Base-by-base conservation (phyloP, 441 rosid genomes). In the Theobroma grandiflorum region DNA sequence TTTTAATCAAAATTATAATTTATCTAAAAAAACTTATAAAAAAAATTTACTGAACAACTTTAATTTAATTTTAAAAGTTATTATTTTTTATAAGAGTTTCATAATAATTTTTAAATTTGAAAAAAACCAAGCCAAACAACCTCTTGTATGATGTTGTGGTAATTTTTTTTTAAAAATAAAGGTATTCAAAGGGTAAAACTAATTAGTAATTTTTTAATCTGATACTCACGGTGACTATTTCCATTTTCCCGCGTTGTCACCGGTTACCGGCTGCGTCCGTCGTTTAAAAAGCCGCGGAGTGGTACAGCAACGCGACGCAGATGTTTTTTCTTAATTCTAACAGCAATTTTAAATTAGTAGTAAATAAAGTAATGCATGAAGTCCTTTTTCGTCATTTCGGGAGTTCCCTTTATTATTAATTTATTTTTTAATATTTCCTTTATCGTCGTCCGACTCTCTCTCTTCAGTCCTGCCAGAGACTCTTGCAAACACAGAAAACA, bases 331-430 rank as follows among this genome's bases (percentile, higher is more conserved):
- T 49, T 53, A 33, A 15, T 52, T 16, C 43, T 35, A 45, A 45
- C 53, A 3, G 73, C n/a, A 68, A 22, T 47, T 53, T 55, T 16
- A 18, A 6, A 16, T 2, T 26, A 50, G 18, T 16, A 50, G 33
- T 8, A 40, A 72, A 37, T 15, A 52, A 20, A 26, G 31, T 73
- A 57, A 47, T 49, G 47, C 11, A 6, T 10, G 50, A 77, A n/a
- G 86, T 55, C 76, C 82, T 61, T 74, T 74, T 77, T 55, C 42
- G 94, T 89, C 81, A 90, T 85, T 91, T 84, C 33, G 2, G 1
- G n/a, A 49, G 35, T 64, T 26, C 61, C 57, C 65, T 71, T 62
- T 80, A 14, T 55, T 75, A 62, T 78, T 47, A 45, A 16, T 57
- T 72, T 74, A 67, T 35, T 69, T 45, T 77, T 61, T 74, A 73